These are phyloP conservation scores for Meyerozyma guilliermondii DNA, from an alignment of 1,139 yeast species.

Conservation along the genomic window DNA sequence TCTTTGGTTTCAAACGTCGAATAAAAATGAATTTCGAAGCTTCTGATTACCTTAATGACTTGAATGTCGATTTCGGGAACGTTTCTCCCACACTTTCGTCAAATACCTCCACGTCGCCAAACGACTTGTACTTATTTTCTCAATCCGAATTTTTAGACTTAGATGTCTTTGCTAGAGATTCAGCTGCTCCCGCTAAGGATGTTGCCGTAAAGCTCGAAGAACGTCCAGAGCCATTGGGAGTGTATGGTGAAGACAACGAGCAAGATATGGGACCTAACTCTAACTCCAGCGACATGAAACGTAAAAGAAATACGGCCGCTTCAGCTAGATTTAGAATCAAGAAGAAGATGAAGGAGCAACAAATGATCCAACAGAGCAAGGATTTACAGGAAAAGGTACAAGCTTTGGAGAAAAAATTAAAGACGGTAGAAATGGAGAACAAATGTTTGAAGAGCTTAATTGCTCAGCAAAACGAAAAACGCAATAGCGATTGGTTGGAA, in stretches of 20 bases:
- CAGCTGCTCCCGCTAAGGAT: slow-evolving; percentile 9
- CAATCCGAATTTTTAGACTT: slow-evolving; percentile 45
- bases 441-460: slow-evolving; percentile 53
- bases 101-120: slow-evolving; percentile 10
- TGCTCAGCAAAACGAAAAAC: slow-evolving; percentile 42
- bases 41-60: slow-evolving; percentile 1
- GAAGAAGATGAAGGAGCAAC: slow-evolving; percentile 55
- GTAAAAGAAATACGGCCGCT: slow-evolving; percentile 59
- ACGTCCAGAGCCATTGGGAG: slow-evolving; percentile 7
- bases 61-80: slow-evolving; percentile 2
- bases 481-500: slow-evolving; percentile 36
- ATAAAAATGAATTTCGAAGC: background rate
- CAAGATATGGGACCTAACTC: slow-evolving; percentile 6
- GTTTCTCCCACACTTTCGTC: background rate
- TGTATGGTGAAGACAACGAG: slow-evolving; percentile 11
- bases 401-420: slow-evolving; percentile 38
- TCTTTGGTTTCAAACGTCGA: no score
- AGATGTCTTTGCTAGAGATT: slow-evolving; percentile 33
- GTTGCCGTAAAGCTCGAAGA: slow-evolving; percentile 5
- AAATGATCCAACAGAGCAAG: slow-evolving; percentile 47
- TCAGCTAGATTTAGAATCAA: slow-evolving; percentile 58
- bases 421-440: slow-evolving; percentile 73
- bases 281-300: slow-evolving; percentile 32
- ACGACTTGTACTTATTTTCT: slow-evolving; percentile 41
- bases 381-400: slow-evolving; percentile 38